Conservation (phyloP, 108 stramenopile species). For the Phaeodactylum tricornutum region DNA sequence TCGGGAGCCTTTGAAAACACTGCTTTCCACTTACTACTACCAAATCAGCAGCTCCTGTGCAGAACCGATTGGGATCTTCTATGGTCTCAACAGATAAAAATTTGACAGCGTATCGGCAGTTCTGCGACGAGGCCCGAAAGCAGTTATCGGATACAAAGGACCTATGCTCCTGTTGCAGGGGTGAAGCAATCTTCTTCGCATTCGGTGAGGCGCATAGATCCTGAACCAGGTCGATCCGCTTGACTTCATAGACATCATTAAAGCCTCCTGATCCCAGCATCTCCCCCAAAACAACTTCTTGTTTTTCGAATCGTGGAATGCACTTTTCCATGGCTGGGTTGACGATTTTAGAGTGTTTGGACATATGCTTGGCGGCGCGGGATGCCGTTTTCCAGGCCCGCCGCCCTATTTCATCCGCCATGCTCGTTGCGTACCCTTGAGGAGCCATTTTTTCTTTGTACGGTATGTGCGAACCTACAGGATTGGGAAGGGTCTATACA, state of each 20-base stretch:
- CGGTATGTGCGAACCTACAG: no score
- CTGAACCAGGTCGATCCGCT: conserved; percentile 20
- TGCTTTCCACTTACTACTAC: conserved; percentile 42
- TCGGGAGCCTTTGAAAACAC: conserved; percentile 1
- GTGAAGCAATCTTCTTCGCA: conserved; percentile 37
- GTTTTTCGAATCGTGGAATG: conserved; percentile 48
- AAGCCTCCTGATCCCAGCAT: conserved; percentile 65
- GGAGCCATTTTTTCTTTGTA: background rate
- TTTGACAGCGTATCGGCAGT: conserved; percentile 49
- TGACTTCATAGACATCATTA: conserved; percentile 69
- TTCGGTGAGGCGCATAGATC: conserved; percentile 25
- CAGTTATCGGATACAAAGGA: conserved; percentile 32
- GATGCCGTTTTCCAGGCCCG: conserved; percentile 48
- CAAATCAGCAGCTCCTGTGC: conserved; percentile 64
- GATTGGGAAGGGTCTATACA: no score
- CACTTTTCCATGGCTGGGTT: conserved; percentile 47
- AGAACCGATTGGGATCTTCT: conserved; percentile 37
- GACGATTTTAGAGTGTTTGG: conserved; percentile 43
- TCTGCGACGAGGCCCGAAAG: conserved; percentile 32
- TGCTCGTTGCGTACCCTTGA: conserved; percentile 1
- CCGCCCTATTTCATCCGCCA: conserved; percentile 30
- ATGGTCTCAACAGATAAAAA: conserved; percentile 51
- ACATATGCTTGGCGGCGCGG: conserved; percentile 49
- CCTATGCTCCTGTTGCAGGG: conserved; percentile 35
- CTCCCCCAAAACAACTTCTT: conserved; percentile 51